Evolutionary conservation across 768 basidiomycete genomes (phyloP), one percentile per base, ranked within the genome.

Genomic region (Russula sp.): DNA sequence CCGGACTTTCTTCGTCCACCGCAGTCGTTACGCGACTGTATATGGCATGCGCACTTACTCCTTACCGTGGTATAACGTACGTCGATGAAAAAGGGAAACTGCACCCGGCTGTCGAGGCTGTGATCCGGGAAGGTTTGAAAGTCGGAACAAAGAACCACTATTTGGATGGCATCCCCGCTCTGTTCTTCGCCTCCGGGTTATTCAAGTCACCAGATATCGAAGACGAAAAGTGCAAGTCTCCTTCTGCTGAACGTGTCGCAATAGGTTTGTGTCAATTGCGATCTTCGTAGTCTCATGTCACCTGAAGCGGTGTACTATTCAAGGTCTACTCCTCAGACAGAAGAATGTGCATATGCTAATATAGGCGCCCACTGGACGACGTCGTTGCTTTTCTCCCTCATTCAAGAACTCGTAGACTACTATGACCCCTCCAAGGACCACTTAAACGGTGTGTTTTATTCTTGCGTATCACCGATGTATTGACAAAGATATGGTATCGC

Each of bases 71-170:
- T 5, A 72, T 88, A 18, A 83, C 80, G 4, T 90, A 86, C 70
- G 71, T 66, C 18, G 86, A 89, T 66, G 77, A 79, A 64, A 94
- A 92, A 73, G 83, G 84, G 52, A 90, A 84, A 69, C 71, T 72
- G 0, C 76, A 82, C 11, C 78, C 81, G 8, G 83, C 84, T 0
- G 80, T 87, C 6, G 86, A 90, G 59, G 83, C 84, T 34, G 86
- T 87, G 32, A 81, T 98, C 38, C 82, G 89, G 54, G 91, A 96
- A 53, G 90, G 90, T 7, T 75, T 97, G 63, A 98, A 95, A 73
- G 79, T 93, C 30, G 91, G 92, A 11, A 79, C 81, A 22, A 88
- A 89, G 69, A 84, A 88, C 66, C 86, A 90, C 70, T 91, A 84
- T 67, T 75, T 90, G 20, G 89, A 89, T 70, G 92, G 89, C 22